Evolutionary conservation across 2,329 filamentous ascomycete species (phyloP), one percentile per base, ranked within the genome.

Genomic region (Trichoderma koningii): DNA sequence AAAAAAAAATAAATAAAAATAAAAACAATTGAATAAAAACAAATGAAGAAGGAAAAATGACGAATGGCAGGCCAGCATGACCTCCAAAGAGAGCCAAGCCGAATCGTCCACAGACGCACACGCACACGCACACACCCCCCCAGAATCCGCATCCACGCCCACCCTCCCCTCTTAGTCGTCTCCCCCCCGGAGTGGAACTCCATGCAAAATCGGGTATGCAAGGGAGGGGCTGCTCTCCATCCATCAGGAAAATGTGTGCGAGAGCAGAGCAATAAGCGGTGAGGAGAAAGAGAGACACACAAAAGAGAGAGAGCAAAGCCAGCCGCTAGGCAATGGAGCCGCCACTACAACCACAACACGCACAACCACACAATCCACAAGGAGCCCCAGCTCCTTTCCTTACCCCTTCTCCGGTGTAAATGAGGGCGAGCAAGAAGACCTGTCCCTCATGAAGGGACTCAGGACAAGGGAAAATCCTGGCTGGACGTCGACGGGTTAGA

Each of bases 121-220:
- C 38, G 53, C 48, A 60, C 63, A 26, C 56, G 14, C 34, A 14
- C 9, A 9, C 30, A 38, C 30, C 41, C 56, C 50, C 34, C 30
- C n/a, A 17, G n/a, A 21, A 21, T 10, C 38, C 38, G 9, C 48
- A 7, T n/a, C 9, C 57, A 26, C 63, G 42, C 63, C 28, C 63
- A 56, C 52, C 50, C 47, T 19, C 30, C 9, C 30, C 30, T 34
- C 30, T 34, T 42, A 6, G 10, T 38, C 34, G 10, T 38, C 34
- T 14, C 7, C 44, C 50, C 38, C 30, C 48, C 50, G 26, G 17
- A 50, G 47, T 30, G 59, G 45, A 30, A 48, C 50, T 48, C 64
- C 64, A 66, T 64, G 62, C 56, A 66, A 66, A 67, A 64, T 60
- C 61, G 64, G 64, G 45, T 55, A 65, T 69, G 67, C 66, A 69